A percentile compares a stretch with the other conserved stretches of the same genome.
phyloP scores from a whole-genome alignment of 768 basidiomycete species.

The Tulasnella sp. region DNA sequence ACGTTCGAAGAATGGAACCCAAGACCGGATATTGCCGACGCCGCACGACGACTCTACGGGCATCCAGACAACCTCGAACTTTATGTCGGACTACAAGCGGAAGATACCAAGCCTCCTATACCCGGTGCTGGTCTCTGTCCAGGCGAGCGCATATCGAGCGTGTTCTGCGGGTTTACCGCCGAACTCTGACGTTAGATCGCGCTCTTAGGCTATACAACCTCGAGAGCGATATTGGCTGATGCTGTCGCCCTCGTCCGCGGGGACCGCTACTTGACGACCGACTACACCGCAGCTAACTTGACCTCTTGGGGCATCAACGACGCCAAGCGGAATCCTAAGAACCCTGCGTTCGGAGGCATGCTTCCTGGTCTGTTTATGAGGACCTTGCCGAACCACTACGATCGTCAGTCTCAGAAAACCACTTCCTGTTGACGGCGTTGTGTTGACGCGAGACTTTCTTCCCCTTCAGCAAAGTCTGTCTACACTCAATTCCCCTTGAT shows the following conservation, averaged over 20 bases:
- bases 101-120: slow-evolving; percentile 24
- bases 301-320: slow-evolving; percentile 72
- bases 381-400: slow-evolving; percentile 70
- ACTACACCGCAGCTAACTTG: slow-evolving; percentile 74
- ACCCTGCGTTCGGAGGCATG: slow-evolving; percentile 67
- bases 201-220: slow-evolving; percentile 26
- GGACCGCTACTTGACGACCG: slow-evolving; percentile 76
- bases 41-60: slow-evolving; percentile 33
- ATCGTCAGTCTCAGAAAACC: slow-evolving; percentile 40
- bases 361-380: slow-evolving; percentile 72
- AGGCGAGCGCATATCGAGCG: background rate
- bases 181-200: background rate
- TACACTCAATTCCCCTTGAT: slow-evolving; percentile 71
- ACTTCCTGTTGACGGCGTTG: background rate
- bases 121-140: slow-evolving; percentile 33
- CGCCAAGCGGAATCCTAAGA: slow-evolving; percentile 45
- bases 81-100: slow-evolving; percentile 35
- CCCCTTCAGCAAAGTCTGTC: slow-evolving; percentile 18
- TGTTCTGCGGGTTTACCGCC: background rate
- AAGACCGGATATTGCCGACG: slow-evolving; percentile 28
- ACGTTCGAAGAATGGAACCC: slow-evolving; percentile 38
- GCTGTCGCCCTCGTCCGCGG: slow-evolving; percentile 37
- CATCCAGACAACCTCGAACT: slow-evolving; percentile 36
- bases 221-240: slow-evolving; percentile 37
- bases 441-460: background rate